phyloP scores from a whole-genome alignment of 352 stramenopile genomes.

The Phytophthora cactorum region DNA sequence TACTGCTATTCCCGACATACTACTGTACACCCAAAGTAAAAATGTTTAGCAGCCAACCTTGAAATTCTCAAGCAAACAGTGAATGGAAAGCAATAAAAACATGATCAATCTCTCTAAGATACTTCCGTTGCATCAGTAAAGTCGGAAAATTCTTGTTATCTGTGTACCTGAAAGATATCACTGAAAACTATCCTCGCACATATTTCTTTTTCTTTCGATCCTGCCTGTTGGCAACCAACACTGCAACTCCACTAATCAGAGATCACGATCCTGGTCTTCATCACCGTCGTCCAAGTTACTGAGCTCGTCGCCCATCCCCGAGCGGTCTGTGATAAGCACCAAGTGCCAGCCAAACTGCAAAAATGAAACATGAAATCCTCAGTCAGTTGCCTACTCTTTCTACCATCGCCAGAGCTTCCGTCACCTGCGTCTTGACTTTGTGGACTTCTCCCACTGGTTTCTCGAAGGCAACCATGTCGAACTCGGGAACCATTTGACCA shows the following conservation, averaged over 20 bases:
- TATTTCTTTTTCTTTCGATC: neutral
- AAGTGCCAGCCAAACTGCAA: constrained; percentile 86
- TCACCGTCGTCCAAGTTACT: constrained; percentile 27
- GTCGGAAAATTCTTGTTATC: too few relatives aligned
- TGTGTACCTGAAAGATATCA: neutral
- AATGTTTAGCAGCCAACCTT: too few relatives aligned
- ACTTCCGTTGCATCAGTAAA: too few relatives aligned
- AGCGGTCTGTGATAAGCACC: constrained; percentile 72
- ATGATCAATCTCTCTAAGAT: too few relatives aligned
- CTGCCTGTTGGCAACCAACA: neutral
- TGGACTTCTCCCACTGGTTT: constrained; percentile 71
- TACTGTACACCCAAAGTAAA: too few relatives aligned
- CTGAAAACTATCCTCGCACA: too few relatives aligned
- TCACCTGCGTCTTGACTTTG: constrained; percentile 81
- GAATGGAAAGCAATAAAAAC: too few relatives aligned
- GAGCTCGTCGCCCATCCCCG: constrained; percentile 46
- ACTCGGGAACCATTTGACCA: constrained; percentile 80
- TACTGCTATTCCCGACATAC: too few relatives aligned
- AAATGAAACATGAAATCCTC: constrained; percentile 1
- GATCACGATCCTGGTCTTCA: constrained; percentile 32
- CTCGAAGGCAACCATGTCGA: constrained; percentile 78
- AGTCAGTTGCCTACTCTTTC: neutral
- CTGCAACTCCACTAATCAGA: constrained; percentile 3
- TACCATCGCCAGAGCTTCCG: neutral
- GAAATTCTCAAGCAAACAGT: too few relatives aligned